Evolutionary conservation across 805 yeast species (phyloP).

Genomic region (Kazachstania viticola): DNA sequence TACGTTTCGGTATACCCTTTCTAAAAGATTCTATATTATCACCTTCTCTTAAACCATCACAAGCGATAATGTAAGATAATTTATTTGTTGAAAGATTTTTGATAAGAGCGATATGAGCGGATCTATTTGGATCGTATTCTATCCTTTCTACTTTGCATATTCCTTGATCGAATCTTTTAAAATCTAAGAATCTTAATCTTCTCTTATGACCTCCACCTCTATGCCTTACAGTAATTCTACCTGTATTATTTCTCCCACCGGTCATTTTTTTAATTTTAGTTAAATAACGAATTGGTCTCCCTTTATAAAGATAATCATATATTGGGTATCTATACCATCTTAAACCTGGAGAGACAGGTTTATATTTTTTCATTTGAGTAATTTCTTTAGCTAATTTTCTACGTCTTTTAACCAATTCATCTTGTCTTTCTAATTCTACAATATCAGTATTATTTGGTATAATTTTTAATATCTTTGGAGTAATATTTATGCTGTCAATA

Average conservation of each 20-base stretch:
- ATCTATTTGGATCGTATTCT: slow-evolving; percentile 91
- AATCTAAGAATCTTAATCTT: slow-evolving; percentile 75
- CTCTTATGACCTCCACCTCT: slow-evolving; percentile 96
- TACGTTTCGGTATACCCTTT: slow-evolving; percentile 68
- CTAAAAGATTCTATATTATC: slow-evolving; percentile 85
- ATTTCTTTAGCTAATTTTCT: slow-evolving; percentile 58
- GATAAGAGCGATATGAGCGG: slow-evolving; percentile 83
- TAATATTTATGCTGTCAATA: slow-evolving; percentile 2
- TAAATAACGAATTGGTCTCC: slow-evolving; percentile 65
- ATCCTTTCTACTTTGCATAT: slow-evolving; percentile 72
- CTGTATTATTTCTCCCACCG: slow-evolving; percentile 85
- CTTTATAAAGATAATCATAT: slow-evolving; percentile 78
- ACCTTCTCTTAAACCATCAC: slow-evolving; percentile 88
- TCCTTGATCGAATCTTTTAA: slow-evolving; percentile 54
- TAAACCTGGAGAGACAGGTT: slow-evolving; percentile 77
- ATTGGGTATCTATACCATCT: slow-evolving; percentile 84
- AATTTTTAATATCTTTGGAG: slow-evolving; percentile 26
- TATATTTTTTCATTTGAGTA: slow-evolving; percentile 60
- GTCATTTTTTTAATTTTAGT: slow-evolving; percentile 61
- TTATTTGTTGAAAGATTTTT: slow-evolving; percentile 51
- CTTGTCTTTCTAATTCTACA: slow-evolving; percentile 73
- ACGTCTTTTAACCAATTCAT: slow-evolving; percentile 58
- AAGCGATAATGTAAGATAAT: slow-evolving; percentile 74
- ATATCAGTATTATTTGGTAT: slow-evolving; percentile 36
- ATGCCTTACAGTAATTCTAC: slow-evolving; percentile 83